Base-by-base conservation (phyloP, 805 yeast species). In the Metschnikowia dekortorum region DNA sequence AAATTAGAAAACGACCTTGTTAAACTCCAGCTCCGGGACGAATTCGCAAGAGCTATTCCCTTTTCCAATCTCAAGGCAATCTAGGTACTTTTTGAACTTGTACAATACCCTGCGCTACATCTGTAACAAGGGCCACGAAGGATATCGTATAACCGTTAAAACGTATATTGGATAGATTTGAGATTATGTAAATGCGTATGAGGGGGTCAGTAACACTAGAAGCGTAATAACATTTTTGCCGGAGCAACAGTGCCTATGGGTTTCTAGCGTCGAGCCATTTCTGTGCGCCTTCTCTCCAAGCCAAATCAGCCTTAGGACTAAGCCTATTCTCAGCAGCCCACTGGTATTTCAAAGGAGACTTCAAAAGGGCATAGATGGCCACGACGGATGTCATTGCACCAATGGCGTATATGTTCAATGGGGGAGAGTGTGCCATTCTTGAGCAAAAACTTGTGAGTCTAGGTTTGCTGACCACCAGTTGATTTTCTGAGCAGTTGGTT, bases 1-100 rank as follows among this genome's bases (percentile, higher is more conserved):
- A 85, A 94, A 61, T 69, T 91, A 14, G 98, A 94, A 57, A 80
- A 86, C 31, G 97, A 92, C 62, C 83, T 73, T 64, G 53, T 64
- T 45, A 73, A 71, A 53, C 54, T 69, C 32, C 64, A 59, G 33
- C 47, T 46, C 16, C 52, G 46, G 13, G 63, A 56, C 34, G 55
- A 51, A n/a, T 46, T 53, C 30, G 54, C 56, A 4, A 45, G 50
- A 16, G 56, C 57, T 16, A 35, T 55, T 38, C 59, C 59, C 13
- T 49, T 55, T 41, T 48, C 53, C 28, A 50, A 44, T 39, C 32
- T 48, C 16, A 53, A 53, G 36, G 34, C 44, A 8, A 49, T 47
- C 38, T 53, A 46, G 28, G 30, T 4, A 26, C 18, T 13, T 8
- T 5, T 39, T 11, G 18, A 28, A 39, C 22, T 22, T 39, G 32